Evolutionary conservation across 768 basidiomycete genomes (phyloP), one percentile per base, ranked within the genome.

Genomic region (Leccinum obscurum): DNA sequence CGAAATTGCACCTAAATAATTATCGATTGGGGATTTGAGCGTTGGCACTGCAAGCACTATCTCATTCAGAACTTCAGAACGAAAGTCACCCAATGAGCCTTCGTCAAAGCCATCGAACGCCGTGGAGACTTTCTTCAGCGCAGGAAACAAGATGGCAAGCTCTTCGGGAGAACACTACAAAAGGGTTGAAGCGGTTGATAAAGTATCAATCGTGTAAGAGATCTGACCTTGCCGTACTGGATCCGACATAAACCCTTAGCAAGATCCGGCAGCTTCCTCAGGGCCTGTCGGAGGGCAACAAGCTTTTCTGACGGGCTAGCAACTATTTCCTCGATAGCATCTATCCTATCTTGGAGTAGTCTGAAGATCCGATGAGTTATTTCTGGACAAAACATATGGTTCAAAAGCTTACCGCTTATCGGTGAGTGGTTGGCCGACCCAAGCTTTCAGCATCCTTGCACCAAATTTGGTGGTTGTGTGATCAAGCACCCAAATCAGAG

Each of bases 391-490:
- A 6, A 20, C 13, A 26, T 44, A 57, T 48, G 32, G 50, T n/a
- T 34, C 61, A 8, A 61, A 64, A 28, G 72, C 77, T 58, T 59
- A 92, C 92, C 69, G 71, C 69, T 81, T 83, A 70, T 94, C 87
- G 13, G 90, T 79, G 48, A 98, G 80, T 1, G 96, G 96, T 66
- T 84, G 81, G 1, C 92, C 91, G 8, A 98, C 81, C 96, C 96
- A 99, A 62, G 78, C 85, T 61, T 85, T 84, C 57, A 99, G 78
- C 66, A 92, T 75, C 56, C 96, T 80, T 20, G 90, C 85, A 13
- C 96, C 96, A 79, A 97, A 97, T 64, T 83, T 86, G 3, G 96
- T 98, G 63, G 85, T 84, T 34, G 94, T 96, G 60, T 84, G 84
- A 77, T 98, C 92, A 55, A 99, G 78, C 7, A 95, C 81, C 84